These are phyloP conservation scores for Ajuga chamaepitys DNA, from an alignment of 257 asterid genomes.

Conservation along the genomic window DNA sequence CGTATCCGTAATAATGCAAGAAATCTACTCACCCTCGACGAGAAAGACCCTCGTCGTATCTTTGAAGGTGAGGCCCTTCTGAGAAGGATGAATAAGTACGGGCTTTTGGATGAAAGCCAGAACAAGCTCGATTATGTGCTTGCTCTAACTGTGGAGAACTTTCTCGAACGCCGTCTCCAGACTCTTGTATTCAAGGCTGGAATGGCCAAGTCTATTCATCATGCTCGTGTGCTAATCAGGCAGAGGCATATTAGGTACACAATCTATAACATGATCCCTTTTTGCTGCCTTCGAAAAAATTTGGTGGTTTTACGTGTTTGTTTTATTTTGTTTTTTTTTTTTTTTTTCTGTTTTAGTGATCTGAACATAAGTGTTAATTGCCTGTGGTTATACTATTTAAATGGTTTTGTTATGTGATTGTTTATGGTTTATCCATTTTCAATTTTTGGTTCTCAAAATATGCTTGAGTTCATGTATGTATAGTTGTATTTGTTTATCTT, in stretches of 20 bases:
- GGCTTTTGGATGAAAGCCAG: slow-evolving; percentile 33
- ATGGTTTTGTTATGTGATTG: not conserved
- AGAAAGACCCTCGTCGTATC: slow-evolving; percentile 64
- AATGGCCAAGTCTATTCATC: slow-evolving; percentile 41
- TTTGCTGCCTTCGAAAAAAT: not conserved
- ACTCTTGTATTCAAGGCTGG: slow-evolving; percentile 43
- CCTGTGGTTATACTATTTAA: not conserved
- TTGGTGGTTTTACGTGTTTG: not conserved
- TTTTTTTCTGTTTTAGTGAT: not conserved
- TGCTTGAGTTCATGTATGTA: not conserved
- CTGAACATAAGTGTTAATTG: not conserved
- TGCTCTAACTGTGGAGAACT: slow-evolving; percentile 43
- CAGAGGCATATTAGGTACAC: slow-evolving; percentile 42
- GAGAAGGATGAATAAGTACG: slow-evolving; percentile 49
- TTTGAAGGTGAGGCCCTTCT: slow-evolving; percentile 72
- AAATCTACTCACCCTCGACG: slow-evolving; percentile 51
- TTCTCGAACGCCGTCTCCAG: slow-evolving; percentile 41
- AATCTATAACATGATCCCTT: not conserved
- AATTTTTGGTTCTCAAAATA: not conserved
- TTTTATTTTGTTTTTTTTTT: not conserved
- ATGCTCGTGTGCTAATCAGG: slow-evolving; percentile 43
- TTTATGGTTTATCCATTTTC: not conserved
- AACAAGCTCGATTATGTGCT: slow-evolving; percentile 41
- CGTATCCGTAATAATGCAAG: slow-evolving; percentile 62
- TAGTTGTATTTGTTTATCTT: not conserved